These are phyloP conservation scores for Thelephora ganbajun DNA, from an alignment of 768 basidiomycete species.

Conservation along the genomic window DNA sequence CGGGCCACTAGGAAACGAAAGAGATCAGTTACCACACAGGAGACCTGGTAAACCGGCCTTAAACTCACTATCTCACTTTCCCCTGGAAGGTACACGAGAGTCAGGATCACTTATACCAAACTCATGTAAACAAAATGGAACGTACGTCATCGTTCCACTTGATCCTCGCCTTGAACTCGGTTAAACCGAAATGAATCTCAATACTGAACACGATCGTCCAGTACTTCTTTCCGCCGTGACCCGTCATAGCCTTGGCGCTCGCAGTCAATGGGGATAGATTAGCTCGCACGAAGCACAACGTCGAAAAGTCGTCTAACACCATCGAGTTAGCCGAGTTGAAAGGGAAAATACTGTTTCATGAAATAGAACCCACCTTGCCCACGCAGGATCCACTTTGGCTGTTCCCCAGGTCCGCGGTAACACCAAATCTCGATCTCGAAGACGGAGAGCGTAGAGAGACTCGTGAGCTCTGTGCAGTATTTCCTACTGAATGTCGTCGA, in stretches of 20 bases:
- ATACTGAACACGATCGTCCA: constrained; percentile 80
- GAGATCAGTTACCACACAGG: constrained; percentile 1
- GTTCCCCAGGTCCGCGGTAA: constrained; percentile 55
- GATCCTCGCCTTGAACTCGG: constrained; percentile 70
- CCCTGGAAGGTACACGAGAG: constrained; percentile 27
- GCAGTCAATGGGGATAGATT: constrained; percentile 60
- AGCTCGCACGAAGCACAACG: constrained; percentile 64
- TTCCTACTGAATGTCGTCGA: constrained; percentile 72
- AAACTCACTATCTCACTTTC: constrained; percentile 56
- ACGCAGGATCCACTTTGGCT: constrained; percentile 65
- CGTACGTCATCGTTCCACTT: constrained; percentile 73
- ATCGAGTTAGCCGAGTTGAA: neutral
- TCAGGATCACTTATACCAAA: neutral
- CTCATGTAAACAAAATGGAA: constrained; percentile 5
- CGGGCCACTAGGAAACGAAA: constrained; percentile 41
- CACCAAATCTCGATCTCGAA: constrained; percentile 84
- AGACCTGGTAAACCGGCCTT: neutral
- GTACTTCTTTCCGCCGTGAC: constrained; percentile 53
- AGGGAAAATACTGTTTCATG: neutral
- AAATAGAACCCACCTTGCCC: constrained; percentile 21
- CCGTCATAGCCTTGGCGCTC: constrained; percentile 54
- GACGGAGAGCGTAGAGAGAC: constrained; percentile 57
- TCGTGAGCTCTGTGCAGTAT: constrained; percentile 73
- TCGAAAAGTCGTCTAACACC: constrained; percentile 50
- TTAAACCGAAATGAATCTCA: constrained; percentile 72